Conservation (phyloP, 1,284 basidiomycete species). For the Apiotrichum veenhuisii region DNA sequence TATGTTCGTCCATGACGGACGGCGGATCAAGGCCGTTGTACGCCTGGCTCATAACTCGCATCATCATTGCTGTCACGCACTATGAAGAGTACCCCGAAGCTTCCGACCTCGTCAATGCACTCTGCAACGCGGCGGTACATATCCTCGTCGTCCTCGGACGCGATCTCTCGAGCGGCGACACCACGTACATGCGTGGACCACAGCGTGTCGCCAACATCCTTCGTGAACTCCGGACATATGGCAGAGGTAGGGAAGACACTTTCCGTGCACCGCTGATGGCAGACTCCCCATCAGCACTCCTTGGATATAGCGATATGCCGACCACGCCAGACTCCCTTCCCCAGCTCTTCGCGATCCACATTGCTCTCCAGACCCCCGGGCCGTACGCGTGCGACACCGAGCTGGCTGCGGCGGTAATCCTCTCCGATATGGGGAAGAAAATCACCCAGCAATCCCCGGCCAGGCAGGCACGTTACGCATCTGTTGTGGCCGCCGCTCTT, state of each 20-base stretch:
- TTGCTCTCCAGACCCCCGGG: conserved; percentile 12
- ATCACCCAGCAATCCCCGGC: neutral
- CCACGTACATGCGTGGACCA: conserved; percentile 24
- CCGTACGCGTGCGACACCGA: conserved; percentile 15
- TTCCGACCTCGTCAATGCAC: conserved; percentile 10
- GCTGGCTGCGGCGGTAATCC: conserved; percentile 10
- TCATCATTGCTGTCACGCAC: conserved; percentile 30
- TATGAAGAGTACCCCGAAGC: conserved; percentile 13
- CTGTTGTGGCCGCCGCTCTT: conserved; percentile 7
- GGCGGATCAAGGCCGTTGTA: conserved; percentile 29
- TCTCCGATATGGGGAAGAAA: conserved; percentile 14
- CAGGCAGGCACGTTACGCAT: conserved; percentile 15
- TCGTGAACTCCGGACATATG: conserved; percentile 23
- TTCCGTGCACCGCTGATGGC: neutral
- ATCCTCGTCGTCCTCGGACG: conserved; percentile 22
- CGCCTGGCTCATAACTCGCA: conserved; percentile 40
- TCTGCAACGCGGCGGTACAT: conserved; percentile 17
- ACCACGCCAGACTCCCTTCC: neutral
- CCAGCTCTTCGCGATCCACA: conserved; percentile 19
- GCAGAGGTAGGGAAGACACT: conserved; percentile 23
- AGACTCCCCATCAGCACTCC: conserved; percentile 12
- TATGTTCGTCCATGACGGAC: neutral
- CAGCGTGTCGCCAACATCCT: conserved; percentile 19
- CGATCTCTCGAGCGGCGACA: conserved; percentile 9
- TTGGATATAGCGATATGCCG: conserved; percentile 18